These are phyloP conservation scores for Picea glauca DNA, from an alignment of 75 land plant species.

Conservation along the genomic window DNA sequence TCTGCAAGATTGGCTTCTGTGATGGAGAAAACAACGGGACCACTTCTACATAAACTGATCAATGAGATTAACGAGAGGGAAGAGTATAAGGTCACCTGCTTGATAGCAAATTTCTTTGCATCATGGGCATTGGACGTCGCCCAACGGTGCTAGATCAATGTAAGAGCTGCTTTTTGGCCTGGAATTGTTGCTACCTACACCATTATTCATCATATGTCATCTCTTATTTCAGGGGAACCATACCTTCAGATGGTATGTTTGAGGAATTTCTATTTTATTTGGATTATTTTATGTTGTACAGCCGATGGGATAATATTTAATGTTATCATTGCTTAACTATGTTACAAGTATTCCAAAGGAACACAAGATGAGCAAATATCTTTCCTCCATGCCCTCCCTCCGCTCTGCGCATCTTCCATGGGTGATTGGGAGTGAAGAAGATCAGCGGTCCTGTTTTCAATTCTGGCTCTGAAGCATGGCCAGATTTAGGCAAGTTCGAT, in stretches of 20 bases:
- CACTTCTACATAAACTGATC: neutral
- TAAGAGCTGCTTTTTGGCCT: constrained; percentile 3
- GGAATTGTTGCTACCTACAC: neutral
- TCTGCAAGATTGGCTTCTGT: neutral
- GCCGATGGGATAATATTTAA: too few relatives aligned
- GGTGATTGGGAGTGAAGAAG: constrained; percentile 8
- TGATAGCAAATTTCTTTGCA: neutral
- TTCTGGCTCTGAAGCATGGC: constrained; percentile 3
- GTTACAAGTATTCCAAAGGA: constrained; percentile 1
- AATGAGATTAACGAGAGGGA: neutral
- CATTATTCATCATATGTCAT: too few relatives aligned
- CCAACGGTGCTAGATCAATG: neutral
- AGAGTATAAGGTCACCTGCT: neutral
- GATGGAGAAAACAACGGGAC: neutral
- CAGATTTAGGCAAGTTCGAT: neutral
- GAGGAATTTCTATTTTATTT: too few relatives aligned
- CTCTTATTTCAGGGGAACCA: too few relatives aligned
- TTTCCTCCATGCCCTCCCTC: neutral
- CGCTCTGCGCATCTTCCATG: neutral
- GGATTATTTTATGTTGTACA: too few relatives aligned
- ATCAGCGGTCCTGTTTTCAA: neutral
- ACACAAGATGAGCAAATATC: neutral
- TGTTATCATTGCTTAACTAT: neutral
- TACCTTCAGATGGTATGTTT: too few relatives aligned
- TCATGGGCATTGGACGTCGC: neutral